Evolutionary conservation across 495 filamentous ascomycete species (phyloP).

Genomic region (Talaromyces thailandensis): DNA sequence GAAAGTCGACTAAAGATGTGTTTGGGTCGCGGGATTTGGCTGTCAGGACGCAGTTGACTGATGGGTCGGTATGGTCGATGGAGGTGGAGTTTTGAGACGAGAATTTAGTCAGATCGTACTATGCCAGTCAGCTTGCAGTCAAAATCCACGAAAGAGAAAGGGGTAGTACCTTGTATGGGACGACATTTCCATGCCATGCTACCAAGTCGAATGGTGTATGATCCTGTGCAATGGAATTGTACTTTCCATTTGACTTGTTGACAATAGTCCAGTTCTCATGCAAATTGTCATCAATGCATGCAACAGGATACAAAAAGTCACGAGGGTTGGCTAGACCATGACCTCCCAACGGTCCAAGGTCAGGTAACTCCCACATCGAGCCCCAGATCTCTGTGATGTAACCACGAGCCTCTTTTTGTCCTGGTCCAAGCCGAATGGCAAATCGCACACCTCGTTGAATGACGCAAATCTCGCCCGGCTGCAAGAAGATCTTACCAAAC

Average conservation of each 20-base stretch:
- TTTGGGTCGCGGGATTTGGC: conserved; percentile 28
- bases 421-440: conserved; percentile 18
- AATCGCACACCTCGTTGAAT: conserved; percentile 30
- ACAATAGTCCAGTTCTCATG: conserved; percentile 27
- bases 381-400: conserved; percentile 35
- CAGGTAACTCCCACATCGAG: conserved; percentile 29
- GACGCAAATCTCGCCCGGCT: conserved; percentile 34
- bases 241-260: conserved; percentile 27
- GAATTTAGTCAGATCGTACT: conserved; percentile 36
- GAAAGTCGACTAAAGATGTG: conserved; percentile 28
- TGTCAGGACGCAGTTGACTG: conserved; percentile 29
- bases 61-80: conserved; percentile 34
- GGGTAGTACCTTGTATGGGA: conserved; percentile 27
- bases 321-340: conserved; percentile 30
- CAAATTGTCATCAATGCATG: conserved; percentile 29
- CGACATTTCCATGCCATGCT: conserved; percentile 36
- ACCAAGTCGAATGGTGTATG: conserved; percentile 33
- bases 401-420: conserved; percentile 21
- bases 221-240: conserved; percentile 29
- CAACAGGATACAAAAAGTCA: conserved; percentile 34
- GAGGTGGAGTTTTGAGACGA: conserved; percentile 31
- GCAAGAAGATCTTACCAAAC: conserved; percentile 30
- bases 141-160: neutral
- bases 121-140: neutral
- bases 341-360: conserved; percentile 30